Base-by-base conservation (phyloP, 352 stramenopile species). In the Lagenidium giganteum region DNA sequence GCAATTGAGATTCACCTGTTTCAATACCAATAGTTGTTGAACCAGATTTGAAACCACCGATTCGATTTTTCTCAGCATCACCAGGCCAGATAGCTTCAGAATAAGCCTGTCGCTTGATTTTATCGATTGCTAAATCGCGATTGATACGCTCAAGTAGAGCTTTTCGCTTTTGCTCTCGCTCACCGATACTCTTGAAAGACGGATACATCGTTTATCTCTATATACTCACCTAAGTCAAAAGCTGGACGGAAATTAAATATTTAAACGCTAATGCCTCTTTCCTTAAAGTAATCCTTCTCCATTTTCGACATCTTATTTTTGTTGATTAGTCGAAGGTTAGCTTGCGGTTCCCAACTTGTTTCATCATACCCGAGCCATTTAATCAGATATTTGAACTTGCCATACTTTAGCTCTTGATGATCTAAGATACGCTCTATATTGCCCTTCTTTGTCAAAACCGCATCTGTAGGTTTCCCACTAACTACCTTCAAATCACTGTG, bases 61-160 rank as follows among this genome's bases (percentile, higher is more conserved):
- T 40, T 52, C 16, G 21, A 35, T 58, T 46, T 17, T 60, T 57
- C 21, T 42, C 24, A n/a, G 45, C 24, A 51, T 65, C 56, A 42
- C 20, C 20, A 16, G 46, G 34, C 56, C 56, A 65, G 11, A 43
- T 20, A 18, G 50, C 17, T 8, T 47, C 32, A 44, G 12, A 31
- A 47, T 57, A 65, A 48, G 54, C 7, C 41, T 38, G 24, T 26
- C 31, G 21, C 61, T 61, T 22, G 23, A 4, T 13, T 20, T 26
- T 22, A n/a, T 40, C 45, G 52, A 40, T 49, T 25, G 32, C 36
- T 33, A 47, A 21, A 22, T 47, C 30, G 14, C 36, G 45, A 18
- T 65, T 27, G 7, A 13, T 14, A 45, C 38, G 22, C 18, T 47
- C 37, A 32, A 61, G 30, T 13, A 61, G 22, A 8, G 47, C 31